These are phyloP conservation scores for Leishmania lainsoni DNA, from an alignment of 208 protist genomes.

Conservation along the genomic window DNA sequence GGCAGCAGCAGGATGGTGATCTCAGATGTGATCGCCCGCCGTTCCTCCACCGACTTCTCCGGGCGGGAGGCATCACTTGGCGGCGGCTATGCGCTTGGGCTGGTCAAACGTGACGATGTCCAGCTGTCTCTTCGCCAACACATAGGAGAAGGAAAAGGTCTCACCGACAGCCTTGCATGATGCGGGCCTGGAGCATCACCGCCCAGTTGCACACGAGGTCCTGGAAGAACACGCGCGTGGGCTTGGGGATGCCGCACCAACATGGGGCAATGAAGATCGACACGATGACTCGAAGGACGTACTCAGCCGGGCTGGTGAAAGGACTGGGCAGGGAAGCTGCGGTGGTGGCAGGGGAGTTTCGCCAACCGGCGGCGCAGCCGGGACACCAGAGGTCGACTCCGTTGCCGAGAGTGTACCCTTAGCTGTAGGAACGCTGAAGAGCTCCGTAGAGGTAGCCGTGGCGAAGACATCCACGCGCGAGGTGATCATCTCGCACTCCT, in stretches of 20 bases:
- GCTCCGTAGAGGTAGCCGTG: not conserved
- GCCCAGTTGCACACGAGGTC: conserved; percentile 46
- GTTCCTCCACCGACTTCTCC: conserved; percentile 55
- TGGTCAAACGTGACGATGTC: conserved; percentile 47
- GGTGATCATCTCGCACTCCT: conserved; percentile 54
- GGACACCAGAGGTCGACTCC: no score
- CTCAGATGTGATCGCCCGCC: conserved; percentile 62
- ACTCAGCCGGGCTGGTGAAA: conserved; percentile 39
- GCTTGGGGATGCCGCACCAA: conserved; percentile 65
- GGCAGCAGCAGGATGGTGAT: conserved; percentile 59
- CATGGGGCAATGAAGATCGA: conserved; percentile 55
- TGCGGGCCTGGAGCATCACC: conserved; percentile 48
- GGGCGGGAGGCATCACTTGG: conserved; percentile 65
- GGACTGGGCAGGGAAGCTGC: no score
- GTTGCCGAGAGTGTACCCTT: no score
- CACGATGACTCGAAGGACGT: conserved; percentile 51
- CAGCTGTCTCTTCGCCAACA: conserved; percentile 37
- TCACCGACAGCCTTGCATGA: conserved; percentile 51
- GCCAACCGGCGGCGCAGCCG: no score
- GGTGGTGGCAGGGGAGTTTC: no score
- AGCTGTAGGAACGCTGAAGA: not conserved
- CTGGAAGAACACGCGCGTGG: conserved; percentile 46
- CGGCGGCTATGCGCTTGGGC: conserved; percentile 54
- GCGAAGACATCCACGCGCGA: conserved; percentile 20
- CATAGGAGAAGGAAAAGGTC: conserved; percentile 62